These are phyloP conservation scores for Fraxinus cuspidata DNA, from an alignment of 257 asterid species.

Conservation along the genomic window DNA sequence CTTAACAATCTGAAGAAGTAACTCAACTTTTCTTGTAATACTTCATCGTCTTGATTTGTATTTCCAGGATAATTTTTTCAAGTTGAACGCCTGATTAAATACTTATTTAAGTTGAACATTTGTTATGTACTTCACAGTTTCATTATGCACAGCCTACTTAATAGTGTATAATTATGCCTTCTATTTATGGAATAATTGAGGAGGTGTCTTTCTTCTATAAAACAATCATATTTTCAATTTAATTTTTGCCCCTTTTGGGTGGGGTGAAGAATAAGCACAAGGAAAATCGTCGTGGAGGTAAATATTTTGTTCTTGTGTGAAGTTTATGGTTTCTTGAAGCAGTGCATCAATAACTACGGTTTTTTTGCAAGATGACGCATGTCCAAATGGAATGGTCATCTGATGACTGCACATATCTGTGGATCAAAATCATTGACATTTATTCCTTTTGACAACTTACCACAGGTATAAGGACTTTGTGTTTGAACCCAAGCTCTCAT, in stretches of 20 bases:
- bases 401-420: slow-evolving; percentile 12
- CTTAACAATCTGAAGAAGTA: neutral
- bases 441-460: slow-evolving; percentile 20
- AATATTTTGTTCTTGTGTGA: neutral
- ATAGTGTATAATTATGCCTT: neutral
- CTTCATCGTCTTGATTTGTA: neutral
- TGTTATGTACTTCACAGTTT: neutral
- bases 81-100: neutral
- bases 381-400: neutral
- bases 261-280: neutral
- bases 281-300: neutral
- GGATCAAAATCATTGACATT: slow-evolving; percentile 18
- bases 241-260: neutral
- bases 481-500: slow-evolving; percentile 64
- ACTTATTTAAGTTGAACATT: neutral
- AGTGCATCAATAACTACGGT: neutral
- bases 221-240: neutral
- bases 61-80: neutral
- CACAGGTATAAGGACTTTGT: slow-evolving; percentile 67
- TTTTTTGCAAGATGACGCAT: neutral
- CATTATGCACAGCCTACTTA: neutral
- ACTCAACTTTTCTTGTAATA: neutral
- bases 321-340: neutral
- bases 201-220: neutral
- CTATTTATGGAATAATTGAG: neutral